phyloP scores from a whole-genome alignment of 768 basidiomycete genomes.

The Termitomyces sp. region DNA sequence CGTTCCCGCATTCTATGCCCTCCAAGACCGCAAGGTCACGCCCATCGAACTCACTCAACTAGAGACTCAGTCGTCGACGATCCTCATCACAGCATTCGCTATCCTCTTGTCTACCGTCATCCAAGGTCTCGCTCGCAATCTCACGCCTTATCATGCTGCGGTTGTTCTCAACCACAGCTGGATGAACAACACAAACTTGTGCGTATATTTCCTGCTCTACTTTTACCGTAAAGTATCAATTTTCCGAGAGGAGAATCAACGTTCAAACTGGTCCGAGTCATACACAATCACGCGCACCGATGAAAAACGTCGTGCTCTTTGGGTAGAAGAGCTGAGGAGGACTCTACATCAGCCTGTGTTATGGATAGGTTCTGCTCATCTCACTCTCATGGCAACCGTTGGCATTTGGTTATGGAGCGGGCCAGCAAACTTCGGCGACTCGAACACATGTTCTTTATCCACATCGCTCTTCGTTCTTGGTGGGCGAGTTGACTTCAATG shows the following conservation, averaged over 20 bases:
- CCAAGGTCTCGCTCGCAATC: conserved; percentile 10
- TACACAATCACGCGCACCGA: too few species aligned
- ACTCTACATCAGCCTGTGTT: neutral
- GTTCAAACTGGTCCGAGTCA: too few species aligned
- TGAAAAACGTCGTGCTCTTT: too few species aligned
- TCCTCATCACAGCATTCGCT: conserved; percentile 22
- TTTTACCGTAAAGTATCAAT: neutral
- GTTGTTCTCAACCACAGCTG: conserved; percentile 24
- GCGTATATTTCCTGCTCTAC: conserved; percentile 14
- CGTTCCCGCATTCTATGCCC: conserved; percentile 9
- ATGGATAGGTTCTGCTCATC: neutral
- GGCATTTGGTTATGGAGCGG: neutral
- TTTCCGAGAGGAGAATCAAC: neutral
- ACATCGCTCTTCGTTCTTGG: neutral
- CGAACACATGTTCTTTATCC: neutral
- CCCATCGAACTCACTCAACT: conserved; percentile 13
- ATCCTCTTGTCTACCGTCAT: conserved; percentile 21
- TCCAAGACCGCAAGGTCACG: conserved; percentile 16
- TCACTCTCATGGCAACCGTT: neutral
- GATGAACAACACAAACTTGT: conserved; percentile 21
- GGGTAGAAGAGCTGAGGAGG: neutral
- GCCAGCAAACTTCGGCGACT: neutral
- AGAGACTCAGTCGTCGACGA: conserved; percentile 13
- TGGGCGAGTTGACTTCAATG: neutral
- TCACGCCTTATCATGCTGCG: conserved; percentile 18